A percentile compares a stretch with the other conserved stretches of the same genome.
These are phyloP conservation scores for Talaromyces albobiverticillius DNA, from an alignment of 2,329 filamentous ascomycete genomes.

Conservation along the genomic window DNA sequence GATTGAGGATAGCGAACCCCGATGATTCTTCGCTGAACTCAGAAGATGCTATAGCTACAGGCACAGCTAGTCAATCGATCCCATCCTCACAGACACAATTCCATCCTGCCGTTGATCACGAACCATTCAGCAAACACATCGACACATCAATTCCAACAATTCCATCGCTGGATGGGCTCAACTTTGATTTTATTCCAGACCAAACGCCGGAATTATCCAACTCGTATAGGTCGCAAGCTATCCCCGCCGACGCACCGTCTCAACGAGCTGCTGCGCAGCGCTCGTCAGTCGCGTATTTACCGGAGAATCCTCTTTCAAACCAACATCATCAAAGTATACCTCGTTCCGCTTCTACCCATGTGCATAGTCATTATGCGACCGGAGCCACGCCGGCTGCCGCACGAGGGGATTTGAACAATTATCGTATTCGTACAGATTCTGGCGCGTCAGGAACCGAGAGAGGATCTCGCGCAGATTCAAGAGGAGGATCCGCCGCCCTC, in stretches of 20 bases:
- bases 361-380: conserved; percentile 41
- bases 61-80: conserved; percentile 1
- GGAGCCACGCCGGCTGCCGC: conserved; percentile 37
- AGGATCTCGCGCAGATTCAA: conserved; percentile 61
- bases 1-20: conserved; percentile 93
- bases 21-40: conserved; percentile 62
- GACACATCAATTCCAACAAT: conserved; percentile 9
- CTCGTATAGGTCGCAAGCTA: conserved; percentile 10
- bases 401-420: conserved; percentile 41
- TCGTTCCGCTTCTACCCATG: conserved; percentile 49
- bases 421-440: conserved; percentile 59
- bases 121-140: conserved; percentile 14
- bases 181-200: conserved; percentile 18
- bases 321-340: conserved; percentile 36
- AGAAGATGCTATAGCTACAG: conserved; percentile 25
- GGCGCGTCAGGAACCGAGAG: conserved; percentile 55
- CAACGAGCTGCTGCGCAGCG: conserved; percentile 34
- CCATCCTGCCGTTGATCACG: conserved; percentile 17
- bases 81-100: conserved; percentile 18
- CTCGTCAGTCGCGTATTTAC: conserved; percentile 38
- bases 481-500: conserved; percentile 58
- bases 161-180: conserved; percentile 8
- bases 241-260: conserved; percentile 16
- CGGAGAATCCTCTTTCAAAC: conserved; percentile 24
- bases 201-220: conserved; percentile 5